Evolutionary conservation across 805 yeast species (phyloP).

Genomic region (Brettanomyces anomalus): DNA sequence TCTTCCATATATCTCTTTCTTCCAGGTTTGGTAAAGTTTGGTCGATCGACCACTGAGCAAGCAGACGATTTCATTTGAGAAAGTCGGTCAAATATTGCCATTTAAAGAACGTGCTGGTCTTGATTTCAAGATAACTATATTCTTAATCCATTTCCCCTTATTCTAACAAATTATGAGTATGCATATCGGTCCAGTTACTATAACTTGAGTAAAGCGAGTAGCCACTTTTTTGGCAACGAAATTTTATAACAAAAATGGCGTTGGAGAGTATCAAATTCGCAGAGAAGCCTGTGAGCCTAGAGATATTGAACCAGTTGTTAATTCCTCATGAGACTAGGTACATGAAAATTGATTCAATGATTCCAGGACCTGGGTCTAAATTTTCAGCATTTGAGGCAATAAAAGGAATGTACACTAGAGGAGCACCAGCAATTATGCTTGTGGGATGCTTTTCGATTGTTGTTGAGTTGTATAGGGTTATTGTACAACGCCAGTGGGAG

Average conservation of each 20-base stretch:
- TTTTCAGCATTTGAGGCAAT: slow-evolving; percentile 77
- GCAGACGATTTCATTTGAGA: too few species aligned
- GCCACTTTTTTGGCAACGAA: too few species aligned
- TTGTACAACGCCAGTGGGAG: slow-evolving; percentile 16
- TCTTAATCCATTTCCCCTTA: too few species aligned
- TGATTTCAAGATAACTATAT: too few species aligned
- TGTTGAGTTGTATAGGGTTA: slow-evolving; percentile 45
- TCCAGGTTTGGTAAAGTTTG: too few species aligned
- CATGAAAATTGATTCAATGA: slow-evolving; percentile 49
- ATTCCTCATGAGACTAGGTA: slow-evolving; percentile 76
- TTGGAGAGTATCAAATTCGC: slow-evolving; percentile 65
- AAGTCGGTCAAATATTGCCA: too few species aligned
- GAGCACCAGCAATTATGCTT: slow-evolving; percentile 97
- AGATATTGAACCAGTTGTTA: slow-evolving; percentile 70
- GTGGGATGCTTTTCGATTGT: slow-evolving; percentile 83
- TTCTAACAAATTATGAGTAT: too few species aligned
- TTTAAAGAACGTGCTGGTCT: too few species aligned
- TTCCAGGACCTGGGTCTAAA: slow-evolving; percentile 47
- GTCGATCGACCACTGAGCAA: too few species aligned
- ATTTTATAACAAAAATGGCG: slow-evolving; percentile 22
- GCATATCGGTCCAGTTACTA: too few species aligned
- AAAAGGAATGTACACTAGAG: slow-evolving; percentile 87
- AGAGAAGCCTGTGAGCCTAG: slow-evolving; percentile 34
- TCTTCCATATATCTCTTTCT: too few species aligned
- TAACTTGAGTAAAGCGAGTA: too few species aligned